phyloP scores from a whole-genome alignment of 2,329 filamentous ascomycete genomes.

The Diaporthe destruens region DNA sequence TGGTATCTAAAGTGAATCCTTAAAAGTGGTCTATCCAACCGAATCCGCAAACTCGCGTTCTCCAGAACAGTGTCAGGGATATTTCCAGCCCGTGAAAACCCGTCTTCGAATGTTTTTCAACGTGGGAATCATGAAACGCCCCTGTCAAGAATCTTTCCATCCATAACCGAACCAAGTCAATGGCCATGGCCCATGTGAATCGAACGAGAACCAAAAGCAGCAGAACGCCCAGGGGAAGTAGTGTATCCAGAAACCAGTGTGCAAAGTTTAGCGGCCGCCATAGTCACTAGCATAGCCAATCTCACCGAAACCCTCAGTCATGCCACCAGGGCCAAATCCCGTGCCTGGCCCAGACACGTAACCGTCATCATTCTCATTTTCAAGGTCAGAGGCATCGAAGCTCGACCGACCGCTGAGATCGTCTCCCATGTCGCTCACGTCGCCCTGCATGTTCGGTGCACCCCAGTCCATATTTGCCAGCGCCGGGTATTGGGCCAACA shows the following conservation, averaged over 20 bases:
- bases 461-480: conserved; percentile 92
- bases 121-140: conserved; percentile 36
- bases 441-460: conserved; percentile 71
- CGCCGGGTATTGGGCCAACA: conserved; percentile 92
- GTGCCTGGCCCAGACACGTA: conserved; percentile 74
- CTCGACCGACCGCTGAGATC: conserved; percentile 84
- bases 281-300: conserved; percentile 68
- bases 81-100: conserved; percentile 30
- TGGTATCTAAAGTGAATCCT: conserved; percentile 32
- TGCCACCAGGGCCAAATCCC: conserved; percentile 68
- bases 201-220: not conserved
- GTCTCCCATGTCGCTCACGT: conserved; percentile 79
- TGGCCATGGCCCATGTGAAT: conserved; percentile 20
- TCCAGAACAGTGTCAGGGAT: conserved; percentile 25
- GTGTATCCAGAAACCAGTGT: not conserved
- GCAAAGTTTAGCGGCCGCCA: conserved; percentile 54
- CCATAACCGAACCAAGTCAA: not conserved
- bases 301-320: conserved; percentile 67
- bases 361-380: conserved; percentile 80
- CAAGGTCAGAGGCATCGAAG: conserved; percentile 81
- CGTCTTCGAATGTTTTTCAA: conserved; percentile 17
- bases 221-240: not conserved
- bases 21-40: conserved; percentile 30
- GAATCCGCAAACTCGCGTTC: conserved; percentile 22
- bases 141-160: not conserved